These are phyloP conservation scores for Kwoniella shivajii DNA, from an alignment of 1,284 basidiomycete genomes.

Conservation along the genomic window DNA sequence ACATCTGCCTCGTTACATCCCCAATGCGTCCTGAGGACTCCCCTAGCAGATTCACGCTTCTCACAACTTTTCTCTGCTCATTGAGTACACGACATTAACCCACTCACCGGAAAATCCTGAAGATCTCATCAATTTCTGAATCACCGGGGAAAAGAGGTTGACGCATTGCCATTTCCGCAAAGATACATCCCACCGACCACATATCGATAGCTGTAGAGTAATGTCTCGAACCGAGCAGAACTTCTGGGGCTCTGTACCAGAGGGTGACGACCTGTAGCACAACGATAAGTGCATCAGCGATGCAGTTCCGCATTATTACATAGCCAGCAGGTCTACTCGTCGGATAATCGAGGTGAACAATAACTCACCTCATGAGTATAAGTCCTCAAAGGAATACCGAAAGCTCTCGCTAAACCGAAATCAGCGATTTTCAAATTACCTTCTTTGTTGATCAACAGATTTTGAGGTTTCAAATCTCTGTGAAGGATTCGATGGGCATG, in stretches of 20 bases:
- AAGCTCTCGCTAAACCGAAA: slow-evolving; percentile 94
- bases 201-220: slow-evolving; percentile 99
- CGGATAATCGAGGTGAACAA: background rate
- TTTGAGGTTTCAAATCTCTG: slow-evolving; percentile 97
- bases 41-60: too few species aligned
- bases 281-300: background rate
- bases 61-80: too few species aligned
- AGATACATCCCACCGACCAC: slow-evolving; percentile 99
- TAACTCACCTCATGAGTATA: slow-evolving; percentile 90
- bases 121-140: slow-evolving; percentile 99
- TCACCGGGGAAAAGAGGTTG: slow-evolving; percentile 95
- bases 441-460: slow-evolving; percentile 87
- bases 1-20: too few species aligned
- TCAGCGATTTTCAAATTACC: slow-evolving; percentile 94
- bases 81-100: too few species aligned
- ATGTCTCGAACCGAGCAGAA: slow-evolving; percentile 92
- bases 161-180: slow-evolving; percentile 83
- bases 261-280: slow-evolving; percentile 89
- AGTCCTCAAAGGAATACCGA: slow-evolving; percentile 95
- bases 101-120: slow-evolving; percentile 91
- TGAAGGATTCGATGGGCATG: slow-evolving; percentile 98
- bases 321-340: background rate
- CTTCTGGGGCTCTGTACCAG: slow-evolving; percentile 99
- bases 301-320: background rate
- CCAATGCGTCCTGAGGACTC: too few species aligned